Conservation (phyloP, 495 filamentous ascomycete species). For the Chaetomidium leptoderma region DNA sequence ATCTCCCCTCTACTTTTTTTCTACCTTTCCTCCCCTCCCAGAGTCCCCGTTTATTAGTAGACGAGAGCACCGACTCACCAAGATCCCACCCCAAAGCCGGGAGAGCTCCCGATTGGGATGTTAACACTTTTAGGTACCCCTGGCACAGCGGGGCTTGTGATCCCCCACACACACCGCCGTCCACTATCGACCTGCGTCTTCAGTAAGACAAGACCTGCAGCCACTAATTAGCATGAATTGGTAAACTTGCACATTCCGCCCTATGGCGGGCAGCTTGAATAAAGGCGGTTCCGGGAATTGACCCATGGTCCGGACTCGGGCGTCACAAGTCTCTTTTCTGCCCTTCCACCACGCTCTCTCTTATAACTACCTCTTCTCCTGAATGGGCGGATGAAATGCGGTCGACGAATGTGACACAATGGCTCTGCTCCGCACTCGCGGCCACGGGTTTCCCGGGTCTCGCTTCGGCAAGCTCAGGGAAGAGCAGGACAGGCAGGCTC, state of each 20-base stretch:
- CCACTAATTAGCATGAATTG: not conserved
- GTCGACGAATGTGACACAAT: not conserved
- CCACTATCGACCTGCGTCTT: not conserved
- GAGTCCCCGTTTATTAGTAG: no score
- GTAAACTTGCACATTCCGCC: no score
- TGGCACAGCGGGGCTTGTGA: not conserved
- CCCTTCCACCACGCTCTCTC: no score
- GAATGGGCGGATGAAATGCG: no score
- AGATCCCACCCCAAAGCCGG: not conserved
- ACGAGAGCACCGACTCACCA: not conserved
- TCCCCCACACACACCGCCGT: constrained; percentile 2
- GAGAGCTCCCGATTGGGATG: constrained; percentile 5
- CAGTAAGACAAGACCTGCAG: no score
- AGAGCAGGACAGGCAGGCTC: not conserved
- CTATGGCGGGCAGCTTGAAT: no score
- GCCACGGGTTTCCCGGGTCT: not conserved
- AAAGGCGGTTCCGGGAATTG: no score
- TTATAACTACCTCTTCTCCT: no score
- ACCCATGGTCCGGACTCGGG: no score
- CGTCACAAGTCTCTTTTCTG: no score
- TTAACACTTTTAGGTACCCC: not conserved
- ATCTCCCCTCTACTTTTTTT: no score
- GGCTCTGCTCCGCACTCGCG: not conserved
- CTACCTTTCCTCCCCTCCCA: not conserved
- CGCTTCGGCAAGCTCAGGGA: not conserved